Evolutionary conservation across 78 protist genomes (phyloP).

Genomic region (Cavenderia fasciculata): DNA sequence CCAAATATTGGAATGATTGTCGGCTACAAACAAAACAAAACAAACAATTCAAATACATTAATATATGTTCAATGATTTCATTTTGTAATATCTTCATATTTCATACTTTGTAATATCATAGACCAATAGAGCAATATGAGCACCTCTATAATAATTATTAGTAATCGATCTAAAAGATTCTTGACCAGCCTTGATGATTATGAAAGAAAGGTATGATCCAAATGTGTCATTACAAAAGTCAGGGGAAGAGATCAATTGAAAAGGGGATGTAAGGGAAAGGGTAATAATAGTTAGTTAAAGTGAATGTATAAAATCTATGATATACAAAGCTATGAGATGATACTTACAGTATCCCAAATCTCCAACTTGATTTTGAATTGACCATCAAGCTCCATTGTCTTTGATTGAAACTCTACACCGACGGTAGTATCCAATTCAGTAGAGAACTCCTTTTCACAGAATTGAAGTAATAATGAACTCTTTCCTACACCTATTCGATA

Average conservation of each 20-base stretch:
- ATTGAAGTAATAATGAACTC: slow-evolving; percentile 96
- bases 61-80: not conserved
- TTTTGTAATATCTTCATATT: not conserved
- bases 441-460: slow-evolving; percentile 97
- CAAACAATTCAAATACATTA: slow-evolving; percentile 80
- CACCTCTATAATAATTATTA: slow-evolving; percentile 56
- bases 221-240: too few relatives aligned
- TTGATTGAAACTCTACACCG: slow-evolving; percentile 99
- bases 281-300: too few relatives aligned
- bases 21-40: slow-evolving; percentile 91
- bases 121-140: slow-evolving; percentile 5
- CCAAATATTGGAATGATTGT: slow-evolving; percentile 96
- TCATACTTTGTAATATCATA: slow-evolving; percentile 34
- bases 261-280: not conserved
- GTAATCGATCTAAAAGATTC: slow-evolving; percentile 72
- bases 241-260: not conserved
- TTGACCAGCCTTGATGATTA: slow-evolving; percentile 37
- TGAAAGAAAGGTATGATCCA: not conserved
- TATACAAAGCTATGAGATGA: not conserved
- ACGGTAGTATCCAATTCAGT: slow-evolving; percentile 98
- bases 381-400: slow-evolving; percentile 89
- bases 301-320: too few relatives aligned
- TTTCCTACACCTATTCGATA: slow-evolving; percentile 92
- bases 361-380: slow-evolving; percentile 58
- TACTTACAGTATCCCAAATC: slow-evolving; percentile 48